These are phyloP conservation scores for Colletotrichum sp. DNA, from an alignment of 2,329 filamentous ascomycete genomes.

Conservation along the genomic window DNA sequence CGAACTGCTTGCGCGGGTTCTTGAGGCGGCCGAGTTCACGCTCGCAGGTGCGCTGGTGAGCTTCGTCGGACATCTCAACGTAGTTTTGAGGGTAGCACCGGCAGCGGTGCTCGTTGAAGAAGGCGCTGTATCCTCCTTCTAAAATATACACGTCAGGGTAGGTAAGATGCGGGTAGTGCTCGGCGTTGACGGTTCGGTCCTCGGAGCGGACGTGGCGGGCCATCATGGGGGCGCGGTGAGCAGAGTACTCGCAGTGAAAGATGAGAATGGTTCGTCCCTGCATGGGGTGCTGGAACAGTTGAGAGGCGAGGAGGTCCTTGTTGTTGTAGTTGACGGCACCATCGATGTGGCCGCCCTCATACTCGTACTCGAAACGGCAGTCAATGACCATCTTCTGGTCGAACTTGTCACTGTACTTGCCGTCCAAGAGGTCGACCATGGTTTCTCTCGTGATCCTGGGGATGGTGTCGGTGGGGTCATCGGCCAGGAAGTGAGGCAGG, in stretches of 20 bases:
- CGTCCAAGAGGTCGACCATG: conserved; percentile 86
- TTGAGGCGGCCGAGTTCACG: conserved; percentile 93
- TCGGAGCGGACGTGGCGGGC: conserved; percentile 90
- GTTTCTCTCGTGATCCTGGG: conserved; percentile 86
- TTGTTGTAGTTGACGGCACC: conserved; percentile 96
- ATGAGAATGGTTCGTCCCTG: conserved; percentile 80
- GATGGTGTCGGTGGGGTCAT: conserved; percentile 83
- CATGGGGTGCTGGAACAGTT: conserved; percentile 76
- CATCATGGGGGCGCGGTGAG: conserved; percentile 94
- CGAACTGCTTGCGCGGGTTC: conserved; percentile 80
- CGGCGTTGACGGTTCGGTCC: conserved; percentile 85
- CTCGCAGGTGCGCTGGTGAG: conserved; percentile 92
- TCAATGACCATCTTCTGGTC: conserved; percentile 89
- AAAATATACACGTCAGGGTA: conserved; percentile 98
- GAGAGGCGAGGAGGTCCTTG: conserved; percentile 82
- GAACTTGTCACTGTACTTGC: conserved; percentile 77
- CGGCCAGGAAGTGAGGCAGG: conserved; percentile 83
- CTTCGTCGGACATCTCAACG: conserved; percentile 93
- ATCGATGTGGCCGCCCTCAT: conserved; percentile 93
- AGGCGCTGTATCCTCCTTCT: conserved; percentile 93
- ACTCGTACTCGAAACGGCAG: conserved; percentile 99
- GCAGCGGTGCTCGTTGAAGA: conserved; percentile 79
- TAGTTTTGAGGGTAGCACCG: conserved; percentile 95
- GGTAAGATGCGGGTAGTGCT: conserved; percentile 86
- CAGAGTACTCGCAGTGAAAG: conserved; percentile 98